phyloP scores from a whole-genome alignment of 2,329 filamentous ascomycete species.

The Pezicula rhizophila region DNA sequence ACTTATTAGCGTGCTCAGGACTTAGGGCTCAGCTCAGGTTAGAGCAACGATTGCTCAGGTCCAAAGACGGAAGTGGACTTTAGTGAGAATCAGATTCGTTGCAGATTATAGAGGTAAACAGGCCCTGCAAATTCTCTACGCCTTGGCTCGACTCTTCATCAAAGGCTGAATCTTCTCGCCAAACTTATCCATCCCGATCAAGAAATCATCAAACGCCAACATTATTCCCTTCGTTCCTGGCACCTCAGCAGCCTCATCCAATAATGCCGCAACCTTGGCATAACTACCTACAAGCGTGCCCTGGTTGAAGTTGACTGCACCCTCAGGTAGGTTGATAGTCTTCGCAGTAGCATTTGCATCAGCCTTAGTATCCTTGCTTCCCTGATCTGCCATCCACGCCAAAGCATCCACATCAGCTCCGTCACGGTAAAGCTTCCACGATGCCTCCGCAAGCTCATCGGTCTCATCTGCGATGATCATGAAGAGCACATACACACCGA shows the following conservation, averaged over 20 bases:
- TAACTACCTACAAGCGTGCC: slow-evolving; percentile 26
- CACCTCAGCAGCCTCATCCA: slow-evolving; percentile 27
- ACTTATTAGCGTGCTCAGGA: too few species aligned
- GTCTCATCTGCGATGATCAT: slow-evolving; percentile 30
- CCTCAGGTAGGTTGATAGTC: slow-evolving; percentile 23
- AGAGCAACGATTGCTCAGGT: too few species aligned
- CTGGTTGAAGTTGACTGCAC: slow-evolving; percentile 27
- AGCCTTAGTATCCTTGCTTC: slow-evolving; percentile 26
- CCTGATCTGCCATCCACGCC: slow-evolving; percentile 28
- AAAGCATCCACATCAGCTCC: slow-evolving; percentile 27
- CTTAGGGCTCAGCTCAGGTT: too few species aligned
- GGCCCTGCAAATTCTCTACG: too few species aligned
- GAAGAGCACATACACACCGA: slow-evolving; percentile 29
- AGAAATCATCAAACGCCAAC: slow-evolving; percentile 29
- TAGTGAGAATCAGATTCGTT: too few species aligned
- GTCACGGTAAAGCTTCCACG: slow-evolving; percentile 28
- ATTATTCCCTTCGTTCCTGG: slow-evolving; percentile 29
- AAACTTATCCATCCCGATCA: slow-evolving; percentile 25
- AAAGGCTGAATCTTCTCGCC: slow-evolving; percentile 28
- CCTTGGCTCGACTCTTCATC: slow-evolving; percentile 26
- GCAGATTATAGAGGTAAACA: too few species aligned
- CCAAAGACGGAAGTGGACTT: too few species aligned
- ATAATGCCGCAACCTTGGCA: slow-evolving; percentile 24
- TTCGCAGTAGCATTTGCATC: slow-evolving; percentile 25
- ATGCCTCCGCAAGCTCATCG: slow-evolving; percentile 24